Conservation (phyloP, 108 stramenopile species). For the Skeletonema tropicum region DNA sequence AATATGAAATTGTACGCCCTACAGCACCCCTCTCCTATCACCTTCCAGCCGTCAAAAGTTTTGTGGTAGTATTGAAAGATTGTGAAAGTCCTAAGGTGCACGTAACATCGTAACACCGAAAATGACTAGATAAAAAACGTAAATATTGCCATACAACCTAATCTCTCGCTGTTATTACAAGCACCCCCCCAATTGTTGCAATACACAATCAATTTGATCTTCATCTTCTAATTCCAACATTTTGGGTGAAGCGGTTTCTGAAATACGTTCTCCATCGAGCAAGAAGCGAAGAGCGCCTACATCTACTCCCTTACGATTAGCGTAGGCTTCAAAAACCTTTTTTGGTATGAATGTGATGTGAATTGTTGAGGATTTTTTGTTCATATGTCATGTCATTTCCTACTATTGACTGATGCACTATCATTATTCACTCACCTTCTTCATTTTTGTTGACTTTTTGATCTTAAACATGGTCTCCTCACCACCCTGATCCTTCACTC, state of each 20-base stretch:
- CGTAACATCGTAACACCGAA: background rate
- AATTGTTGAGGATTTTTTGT: background rate
- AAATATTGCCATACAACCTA: background rate
- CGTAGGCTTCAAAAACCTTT: slow-evolving; percentile 66
- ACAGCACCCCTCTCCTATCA: background rate
- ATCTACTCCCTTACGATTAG: slow-evolving; percentile 71
- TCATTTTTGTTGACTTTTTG: slow-evolving; percentile 81
- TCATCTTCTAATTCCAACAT: slow-evolving; percentile 82
- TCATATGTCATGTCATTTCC: background rate
- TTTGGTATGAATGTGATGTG: background rate
- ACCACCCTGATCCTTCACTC: slow-evolving; percentile 64
- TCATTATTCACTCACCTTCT: slow-evolving; percentile 33
- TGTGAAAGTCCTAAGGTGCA: background rate
- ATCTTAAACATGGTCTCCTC: slow-evolving; percentile 87
- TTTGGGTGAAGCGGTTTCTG: slow-evolving; percentile 59
- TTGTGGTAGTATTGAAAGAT: slow-evolving; percentile 1
- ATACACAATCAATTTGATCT: slow-evolving; percentile 85
- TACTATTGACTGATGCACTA: background rate
- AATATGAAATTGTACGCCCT: background rate
- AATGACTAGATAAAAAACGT: slow-evolving; percentile 4
- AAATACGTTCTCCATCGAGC: slow-evolving; percentile 75
- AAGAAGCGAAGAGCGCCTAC: slow-evolving; percentile 69
- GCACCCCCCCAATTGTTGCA: slow-evolving; percentile 51
- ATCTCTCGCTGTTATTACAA: background rate
- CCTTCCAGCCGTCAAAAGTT: background rate